Conservation (phyloP, 2,329 filamentous ascomycete species). For the Neonectria hederae region DNA sequence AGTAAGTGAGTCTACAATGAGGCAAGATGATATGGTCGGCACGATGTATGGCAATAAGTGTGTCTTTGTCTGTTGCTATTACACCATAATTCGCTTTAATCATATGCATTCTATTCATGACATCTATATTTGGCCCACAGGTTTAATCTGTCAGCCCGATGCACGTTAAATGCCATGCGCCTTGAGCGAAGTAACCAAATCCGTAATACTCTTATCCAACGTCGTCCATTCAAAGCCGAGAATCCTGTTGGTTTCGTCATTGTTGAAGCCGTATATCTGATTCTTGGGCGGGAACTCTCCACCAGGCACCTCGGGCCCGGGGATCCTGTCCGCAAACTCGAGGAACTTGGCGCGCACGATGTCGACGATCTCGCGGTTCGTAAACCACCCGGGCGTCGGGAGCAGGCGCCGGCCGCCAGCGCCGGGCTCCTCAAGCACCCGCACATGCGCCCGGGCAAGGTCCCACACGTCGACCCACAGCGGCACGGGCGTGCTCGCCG, state of each 20-base stretch:
- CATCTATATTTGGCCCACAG: background rate
- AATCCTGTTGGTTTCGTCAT: conserved; percentile 65
- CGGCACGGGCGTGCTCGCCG: conserved; percentile 51
- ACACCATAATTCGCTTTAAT: conserved; percentile 4
- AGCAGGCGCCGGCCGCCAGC: conserved; percentile 63
- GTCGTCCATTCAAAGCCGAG: conserved; percentile 70
- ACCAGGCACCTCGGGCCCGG: conserved; percentile 54
- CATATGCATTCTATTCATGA: background rate
- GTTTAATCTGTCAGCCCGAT: background rate
- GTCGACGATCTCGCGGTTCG: conserved; percentile 56
- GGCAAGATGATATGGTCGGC: conserved; percentile 6
- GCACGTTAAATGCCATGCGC: conserved; percentile 43
- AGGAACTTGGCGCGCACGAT: conserved; percentile 60
- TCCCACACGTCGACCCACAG: conserved; percentile 68
- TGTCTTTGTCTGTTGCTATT: conserved; percentile 15
- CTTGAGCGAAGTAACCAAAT: conserved; percentile 72
- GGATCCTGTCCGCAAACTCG: conserved; percentile 58
- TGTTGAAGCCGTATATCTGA: conserved; percentile 64
- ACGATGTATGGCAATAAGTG: conserved; percentile 3
- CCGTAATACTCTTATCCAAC: conserved; percentile 69
- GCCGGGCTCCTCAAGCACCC: conserved; percentile 58
- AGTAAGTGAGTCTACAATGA: conserved; percentile 10
- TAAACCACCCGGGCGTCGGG: conserved; percentile 57
- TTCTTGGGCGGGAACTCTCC: conserved; percentile 53
- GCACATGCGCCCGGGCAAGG: conserved; percentile 62